Conservation (phyloP, 768 basidiomycete genomes). For the Rhizopogon salebrosus region DNA sequence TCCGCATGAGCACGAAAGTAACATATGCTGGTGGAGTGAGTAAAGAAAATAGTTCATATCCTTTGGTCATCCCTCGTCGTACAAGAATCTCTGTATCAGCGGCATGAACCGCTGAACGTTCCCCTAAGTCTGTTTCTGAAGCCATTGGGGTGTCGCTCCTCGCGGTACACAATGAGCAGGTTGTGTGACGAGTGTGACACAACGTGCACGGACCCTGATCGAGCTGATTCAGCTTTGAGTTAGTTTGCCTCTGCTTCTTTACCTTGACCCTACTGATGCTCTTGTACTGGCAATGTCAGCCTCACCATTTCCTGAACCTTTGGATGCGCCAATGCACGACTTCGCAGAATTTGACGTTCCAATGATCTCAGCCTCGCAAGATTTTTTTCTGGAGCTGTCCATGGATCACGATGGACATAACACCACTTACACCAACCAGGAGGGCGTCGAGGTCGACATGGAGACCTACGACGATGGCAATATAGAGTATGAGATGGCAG, state of each 20-base stretch:
- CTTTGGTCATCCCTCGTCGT: slow-evolving; percentile 58
- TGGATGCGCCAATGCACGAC: slow-evolving; percentile 64
- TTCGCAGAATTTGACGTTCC: slow-evolving; percentile 55
- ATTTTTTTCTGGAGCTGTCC: slow-evolving; percentile 45
- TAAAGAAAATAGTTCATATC: slow-evolving; percentile 64
- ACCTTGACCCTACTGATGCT: slow-evolving; percentile 10
- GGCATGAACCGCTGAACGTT: slow-evolving; percentile 29
- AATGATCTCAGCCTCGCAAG: slow-evolving; percentile 47
- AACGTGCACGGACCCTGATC: slow-evolving; percentile 25
- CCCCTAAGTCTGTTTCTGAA: slow-evolving; percentile 13
- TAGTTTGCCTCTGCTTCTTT: slow-evolving; percentile 11
- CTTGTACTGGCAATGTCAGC: slow-evolving; percentile 20
- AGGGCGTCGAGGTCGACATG: slow-evolving; percentile 64
- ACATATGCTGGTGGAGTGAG: slow-evolving; percentile 59
- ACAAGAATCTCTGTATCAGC: slow-evolving; percentile 65
- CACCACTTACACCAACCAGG: slow-evolving; percentile 26
- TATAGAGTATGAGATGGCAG: slow-evolving; percentile 43
- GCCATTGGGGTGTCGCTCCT: neutral
- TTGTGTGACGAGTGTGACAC: slow-evolving; percentile 13
- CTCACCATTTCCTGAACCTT: slow-evolving; percentile 38
- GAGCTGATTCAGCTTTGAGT: slow-evolving; percentile 15
- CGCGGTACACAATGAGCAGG: neutral
- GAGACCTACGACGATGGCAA: slow-evolving; percentile 44
- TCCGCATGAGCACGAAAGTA: slow-evolving; percentile 46
- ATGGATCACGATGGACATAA: slow-evolving; percentile 56